phyloP scores from a whole-genome alignment of 2,329 filamentous ascomycete genomes.

The Rhynchosporium agropyri region DNA sequence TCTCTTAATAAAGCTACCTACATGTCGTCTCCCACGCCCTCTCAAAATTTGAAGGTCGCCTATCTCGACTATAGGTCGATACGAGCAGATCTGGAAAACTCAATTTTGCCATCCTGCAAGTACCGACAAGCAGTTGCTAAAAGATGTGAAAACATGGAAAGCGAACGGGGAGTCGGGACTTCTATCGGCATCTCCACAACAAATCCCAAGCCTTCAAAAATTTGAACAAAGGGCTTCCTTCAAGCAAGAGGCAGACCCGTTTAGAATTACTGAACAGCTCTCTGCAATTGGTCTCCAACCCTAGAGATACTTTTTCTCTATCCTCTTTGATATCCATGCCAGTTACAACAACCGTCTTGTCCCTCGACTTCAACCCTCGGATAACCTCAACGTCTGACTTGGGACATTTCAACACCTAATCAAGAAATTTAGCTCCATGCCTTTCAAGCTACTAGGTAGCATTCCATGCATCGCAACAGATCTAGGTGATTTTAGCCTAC shows the following conservation, averaged over 20 bases:
- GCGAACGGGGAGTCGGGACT: neutral
- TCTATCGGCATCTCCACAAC: neutral
- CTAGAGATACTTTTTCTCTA: slow-evolving; percentile 40
- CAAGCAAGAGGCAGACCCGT: neutral
- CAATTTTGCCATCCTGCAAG: neutral
- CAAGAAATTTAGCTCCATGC: neutral
- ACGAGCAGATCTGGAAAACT: neutral
- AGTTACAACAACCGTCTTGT: slow-evolving; percentile 58
- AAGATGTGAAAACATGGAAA: neutral
- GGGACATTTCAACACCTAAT: slow-evolving; percentile 59
- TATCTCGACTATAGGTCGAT: neutral
- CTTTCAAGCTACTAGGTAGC: neutral
- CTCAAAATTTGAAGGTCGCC: neutral
- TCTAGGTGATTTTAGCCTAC: slow-evolving; percentile 44
- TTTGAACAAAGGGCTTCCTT: neutral
- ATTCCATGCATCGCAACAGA: too few species aligned
- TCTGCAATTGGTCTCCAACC: slow-evolving; percentile 33
- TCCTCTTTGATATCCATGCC: slow-evolving; percentile 41
- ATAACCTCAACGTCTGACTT: slow-evolving; percentile 66
- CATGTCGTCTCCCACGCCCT: neutral
- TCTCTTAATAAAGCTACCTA: too few species aligned
- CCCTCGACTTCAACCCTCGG: slow-evolving; percentile 63
- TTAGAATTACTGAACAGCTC: slow-evolving; percentile 24
- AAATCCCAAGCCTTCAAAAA: neutral
- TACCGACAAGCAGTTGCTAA: neutral